A percentile compares a stretch with the other conserved stretches of the same genome.
These are phyloP conservation scores for Pneumocystis oryctolagi DNA, from an alignment of 1,139 yeast species.

Conservation along the genomic window DNA sequence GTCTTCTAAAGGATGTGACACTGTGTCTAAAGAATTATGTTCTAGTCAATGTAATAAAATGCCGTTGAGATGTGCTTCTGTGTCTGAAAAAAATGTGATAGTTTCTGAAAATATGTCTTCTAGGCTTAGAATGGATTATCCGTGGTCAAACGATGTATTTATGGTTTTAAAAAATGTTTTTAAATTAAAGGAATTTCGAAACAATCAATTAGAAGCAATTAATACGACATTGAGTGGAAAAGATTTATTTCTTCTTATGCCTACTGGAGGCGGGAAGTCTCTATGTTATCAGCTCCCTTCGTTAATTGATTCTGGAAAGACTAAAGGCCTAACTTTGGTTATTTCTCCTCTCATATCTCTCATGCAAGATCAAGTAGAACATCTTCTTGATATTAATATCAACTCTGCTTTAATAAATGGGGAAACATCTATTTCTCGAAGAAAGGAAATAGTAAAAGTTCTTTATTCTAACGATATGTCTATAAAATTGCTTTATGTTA, in stretches of 20 bases:
- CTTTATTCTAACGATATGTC: conserved; percentile 42
- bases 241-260: conserved; percentile 93
- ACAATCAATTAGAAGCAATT: conserved; percentile 77
- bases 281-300: conserved; percentile 94
- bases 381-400: conserved; percentile 49
- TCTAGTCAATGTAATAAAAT: background rate
- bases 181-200: conserved; percentile 52
- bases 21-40: background rate
- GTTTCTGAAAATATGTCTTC: background rate
- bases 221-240: conserved; percentile 64
- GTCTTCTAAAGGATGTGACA: background rate
- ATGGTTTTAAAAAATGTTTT: conserved; percentile 44
- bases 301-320: conserved; percentile 53
- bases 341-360: conserved; percentile 87
- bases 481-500: conserved; percentile 65
- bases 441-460: conserved; percentile 45
- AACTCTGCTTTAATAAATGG: conserved; percentile 84
- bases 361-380: conserved; percentile 95
- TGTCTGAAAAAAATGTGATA: conserved; percentile 2
- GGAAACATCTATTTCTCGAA: conserved; percentile 46
- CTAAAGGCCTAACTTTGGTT: conserved; percentile 77
- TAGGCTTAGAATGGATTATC: conserved; percentile 20
- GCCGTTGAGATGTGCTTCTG: background rate
- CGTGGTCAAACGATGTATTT: conserved; percentile 57
- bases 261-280: conserved; percentile 98